phyloP scores from a whole-genome alignment of 2,329 filamentous ascomycete genomes.

The Tolypocladium pustulatum region DNA sequence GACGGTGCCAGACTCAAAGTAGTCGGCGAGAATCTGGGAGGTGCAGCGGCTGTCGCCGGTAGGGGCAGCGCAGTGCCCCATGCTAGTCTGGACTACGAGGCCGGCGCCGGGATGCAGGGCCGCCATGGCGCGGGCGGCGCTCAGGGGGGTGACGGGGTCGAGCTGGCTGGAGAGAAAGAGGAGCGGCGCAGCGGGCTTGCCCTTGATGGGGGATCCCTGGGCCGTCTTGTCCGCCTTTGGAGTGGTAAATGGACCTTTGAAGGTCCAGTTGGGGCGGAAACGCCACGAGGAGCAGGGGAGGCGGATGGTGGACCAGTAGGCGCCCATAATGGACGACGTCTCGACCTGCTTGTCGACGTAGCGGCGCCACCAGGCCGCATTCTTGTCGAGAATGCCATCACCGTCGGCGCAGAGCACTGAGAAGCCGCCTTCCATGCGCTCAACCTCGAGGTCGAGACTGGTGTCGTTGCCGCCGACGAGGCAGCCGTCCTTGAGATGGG shows the following conservation, averaged over 20 bases:
- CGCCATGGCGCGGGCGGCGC: constrained; percentile 21
- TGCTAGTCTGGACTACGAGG: constrained; percentile 17
- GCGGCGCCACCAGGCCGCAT: constrained; percentile 13
- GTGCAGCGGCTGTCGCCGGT: constrained; percentile 10
- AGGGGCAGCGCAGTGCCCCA: constrained; percentile 15
- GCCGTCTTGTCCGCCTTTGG: constrained; percentile 13
- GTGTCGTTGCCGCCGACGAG: constrained; percentile 5
- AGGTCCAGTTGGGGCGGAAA: constrained; percentile 28
- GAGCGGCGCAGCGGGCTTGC: constrained; percentile 28
- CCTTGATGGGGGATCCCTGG: constrained; percentile 5
- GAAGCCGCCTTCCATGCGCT: neutral
- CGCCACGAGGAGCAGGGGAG: constrained; percentile 28
- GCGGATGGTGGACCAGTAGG: constrained; percentile 23
- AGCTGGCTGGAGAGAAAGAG: constrained; percentile 31
- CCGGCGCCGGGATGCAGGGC: constrained; percentile 14
- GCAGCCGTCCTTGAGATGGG: constrained; percentile 13
- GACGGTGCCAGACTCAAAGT: constrained; percentile 18
- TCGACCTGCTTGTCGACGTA: constrained; percentile 17
- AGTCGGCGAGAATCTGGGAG: constrained; percentile 10
- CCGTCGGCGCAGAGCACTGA: constrained; percentile 26
- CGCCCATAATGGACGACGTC: constrained; percentile 20
- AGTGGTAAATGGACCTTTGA: constrained; percentile 22
- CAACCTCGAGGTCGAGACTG: constrained; percentile 8
- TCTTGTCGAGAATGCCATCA: constrained; percentile 10
- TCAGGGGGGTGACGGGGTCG: constrained; percentile 35